Evolutionary conservation across 2,329 filamentous ascomycete species (phyloP).

Genomic region (Arthrobotrys sinensis): DNA sequence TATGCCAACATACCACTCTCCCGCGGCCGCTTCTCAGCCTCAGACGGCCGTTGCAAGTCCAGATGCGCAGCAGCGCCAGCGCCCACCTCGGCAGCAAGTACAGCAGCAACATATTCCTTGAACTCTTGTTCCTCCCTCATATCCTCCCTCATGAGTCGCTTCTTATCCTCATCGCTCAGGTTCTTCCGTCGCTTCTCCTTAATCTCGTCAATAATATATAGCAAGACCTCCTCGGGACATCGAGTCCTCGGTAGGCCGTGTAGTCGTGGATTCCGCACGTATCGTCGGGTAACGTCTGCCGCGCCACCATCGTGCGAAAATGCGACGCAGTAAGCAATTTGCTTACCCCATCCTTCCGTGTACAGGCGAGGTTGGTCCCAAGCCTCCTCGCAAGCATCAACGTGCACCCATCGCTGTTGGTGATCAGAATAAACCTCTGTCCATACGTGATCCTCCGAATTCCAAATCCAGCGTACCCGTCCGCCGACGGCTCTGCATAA

Average conservation of each 20-base stretch:
- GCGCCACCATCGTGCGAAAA: conserved; percentile 87
- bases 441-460: conserved; percentile 97
- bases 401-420: conserved; percentile 94
- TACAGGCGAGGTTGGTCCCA: conserved; percentile 97
- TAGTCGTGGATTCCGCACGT: conserved; percentile 79
- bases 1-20: conserved; percentile 63
- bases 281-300: conserved; percentile 77
- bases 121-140: conserved; percentile 82
- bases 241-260: conserved; percentile 81
- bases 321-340: conserved; percentile 96
- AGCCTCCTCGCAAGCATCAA: conserved; percentile 92
- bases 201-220: conserved; percentile 94
- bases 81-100: conserved; percentile 72
- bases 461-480: conserved; percentile 97
- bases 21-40: conserved; percentile 62
- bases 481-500: conserved; percentile 92
- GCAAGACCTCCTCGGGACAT: conserved; percentile 88
- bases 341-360: conserved; percentile 94
- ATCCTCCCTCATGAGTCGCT: conserved; percentile 85
- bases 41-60: conserved; percentile 47
- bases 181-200: conserved; percentile 85
- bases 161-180: conserved; percentile 87
- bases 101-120: conserved; percentile 79
- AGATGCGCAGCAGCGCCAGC: conserved; percentile 56
- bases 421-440: conserved; percentile 97